These are phyloP conservation scores for Kwoniella heveanensis DNA, from an alignment of 768 basidiomycete species.

Conservation along the genomic window DNA sequence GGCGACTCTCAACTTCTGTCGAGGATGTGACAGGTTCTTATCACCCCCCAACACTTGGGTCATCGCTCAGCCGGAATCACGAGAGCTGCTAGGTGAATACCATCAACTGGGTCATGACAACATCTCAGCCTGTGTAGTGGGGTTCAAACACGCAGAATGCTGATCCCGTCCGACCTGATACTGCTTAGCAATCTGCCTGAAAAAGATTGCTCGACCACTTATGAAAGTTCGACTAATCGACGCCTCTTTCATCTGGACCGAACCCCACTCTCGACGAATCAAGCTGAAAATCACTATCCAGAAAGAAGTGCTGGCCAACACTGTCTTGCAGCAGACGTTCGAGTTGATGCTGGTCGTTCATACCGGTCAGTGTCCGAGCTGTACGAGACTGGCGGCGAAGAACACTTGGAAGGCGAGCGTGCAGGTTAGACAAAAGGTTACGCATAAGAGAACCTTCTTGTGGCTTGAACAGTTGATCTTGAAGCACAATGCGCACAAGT, in stretches of 20 bases:
- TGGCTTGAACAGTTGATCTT: slow-evolving; percentile 96
- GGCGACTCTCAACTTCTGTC: slow-evolving; percentile 89
- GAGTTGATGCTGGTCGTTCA: slow-evolving; percentile 95
- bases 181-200: slow-evolving; percentile 83
- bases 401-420: slow-evolving; percentile 98
- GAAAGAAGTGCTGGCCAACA: slow-evolving; percentile 95
- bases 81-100: slow-evolving; percentile 70
- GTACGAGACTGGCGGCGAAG: slow-evolving; percentile 90
- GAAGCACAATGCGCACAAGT: slow-evolving; percentile 91
- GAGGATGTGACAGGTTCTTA: slow-evolving; percentile 91
- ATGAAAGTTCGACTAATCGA: slow-evolving; percentile 95
- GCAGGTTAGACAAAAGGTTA: slow-evolving; percentile 97
- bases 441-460: slow-evolving; percentile 96
- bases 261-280: slow-evolving; percentile 92
- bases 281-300: slow-evolving; percentile 94
- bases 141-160: too few species aligned
- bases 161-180: too few species aligned
- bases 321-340: slow-evolving; percentile 95
- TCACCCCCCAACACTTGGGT: slow-evolving; percentile 88
- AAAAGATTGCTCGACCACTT: slow-evolving; percentile 69
- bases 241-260: slow-evolving; percentile 98
- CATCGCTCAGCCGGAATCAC: slow-evolving; percentile 80
- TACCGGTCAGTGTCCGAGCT: slow-evolving; percentile 86
- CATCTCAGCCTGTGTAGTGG: too few species aligned
- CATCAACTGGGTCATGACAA: too few species aligned